These are phyloP conservation scores for Neonectria magnoliae DNA, from an alignment of 2,329 filamentous ascomycete species.

Conservation along the genomic window DNA sequence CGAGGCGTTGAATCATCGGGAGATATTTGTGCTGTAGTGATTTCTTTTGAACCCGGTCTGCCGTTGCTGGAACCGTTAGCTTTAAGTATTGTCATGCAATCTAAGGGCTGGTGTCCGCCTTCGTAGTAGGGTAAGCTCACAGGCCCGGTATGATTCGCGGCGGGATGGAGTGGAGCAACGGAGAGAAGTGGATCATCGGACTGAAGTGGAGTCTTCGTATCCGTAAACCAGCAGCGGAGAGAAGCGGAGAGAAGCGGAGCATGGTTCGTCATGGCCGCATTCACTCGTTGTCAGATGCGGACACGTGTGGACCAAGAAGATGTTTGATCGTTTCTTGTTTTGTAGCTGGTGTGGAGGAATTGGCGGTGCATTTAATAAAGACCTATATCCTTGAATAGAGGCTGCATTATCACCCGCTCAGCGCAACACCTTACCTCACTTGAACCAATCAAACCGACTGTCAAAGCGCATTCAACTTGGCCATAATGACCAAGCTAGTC, in stretches of 20 bases:
- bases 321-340: not conserved
- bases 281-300: not conserved
- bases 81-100: too few relatives aligned
- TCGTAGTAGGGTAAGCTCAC: not conserved
- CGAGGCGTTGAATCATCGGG: not conserved
- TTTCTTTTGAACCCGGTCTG: not conserved
- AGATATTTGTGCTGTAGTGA: not conserved
- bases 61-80: not conserved
- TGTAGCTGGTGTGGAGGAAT: not conserved
- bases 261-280: not conserved
- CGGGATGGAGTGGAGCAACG: not conserved
- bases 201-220: not conserved
- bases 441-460: not conserved
- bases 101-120: not conserved
- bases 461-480: not conserved
- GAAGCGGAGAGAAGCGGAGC: not conserved
- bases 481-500: constrained; percentile 48
- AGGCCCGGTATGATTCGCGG: not conserved
- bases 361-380: not conserved
- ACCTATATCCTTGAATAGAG: not conserved
- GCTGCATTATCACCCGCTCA: not conserved
- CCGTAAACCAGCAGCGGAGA: not conserved
- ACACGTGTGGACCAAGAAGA: not conserved
- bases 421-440: not conserved
- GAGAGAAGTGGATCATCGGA: not conserved